Percentiles rank a stretch among this genome's conserved stretches.
phyloP scores from a whole-genome alignment of 2,329 filamentous ascomycete genomes.

The Bipolaris victoriae region DNA sequence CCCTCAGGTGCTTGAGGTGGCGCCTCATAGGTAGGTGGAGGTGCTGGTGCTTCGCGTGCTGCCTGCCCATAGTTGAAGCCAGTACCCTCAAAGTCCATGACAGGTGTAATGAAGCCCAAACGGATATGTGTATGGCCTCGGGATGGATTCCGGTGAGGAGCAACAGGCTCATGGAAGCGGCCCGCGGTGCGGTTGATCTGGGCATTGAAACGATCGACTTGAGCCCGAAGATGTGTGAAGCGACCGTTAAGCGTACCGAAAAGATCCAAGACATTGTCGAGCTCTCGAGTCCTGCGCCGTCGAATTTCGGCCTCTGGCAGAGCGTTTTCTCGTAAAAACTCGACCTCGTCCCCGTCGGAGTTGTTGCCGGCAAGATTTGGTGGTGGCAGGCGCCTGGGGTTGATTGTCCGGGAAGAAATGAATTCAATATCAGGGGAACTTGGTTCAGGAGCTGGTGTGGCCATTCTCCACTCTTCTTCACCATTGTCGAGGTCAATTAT shows the following conservation, averaged over 20 bases:
- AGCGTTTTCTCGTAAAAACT: constrained; percentile 35
- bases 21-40: constrained; percentile 63
- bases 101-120: constrained; percentile 33
- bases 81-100: constrained; percentile 50
- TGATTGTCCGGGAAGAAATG: constrained; percentile 41
- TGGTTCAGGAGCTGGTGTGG: constrained; percentile 32
- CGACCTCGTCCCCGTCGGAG: constrained; percentile 38
- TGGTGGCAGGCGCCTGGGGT: constrained; percentile 20
- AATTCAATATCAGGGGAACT: constrained; percentile 59
- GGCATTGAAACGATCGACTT: constrained; percentile 29
- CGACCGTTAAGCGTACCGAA: constrained; percentile 24
- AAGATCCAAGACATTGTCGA: constrained; percentile 29
- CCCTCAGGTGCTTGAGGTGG: constrained; percentile 72
- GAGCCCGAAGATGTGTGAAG: constrained; percentile 30
- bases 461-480: constrained; percentile 29
- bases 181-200: constrained; percentile 25
- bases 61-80: constrained; percentile 53
- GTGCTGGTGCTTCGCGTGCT: constrained; percentile 25
- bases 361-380: constrained; percentile 13
- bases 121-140: constrained; percentile 25
- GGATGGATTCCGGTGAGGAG: constrained; percentile 21
- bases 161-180: constrained; percentile 21
- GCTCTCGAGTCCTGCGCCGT: constrained; percentile 22
- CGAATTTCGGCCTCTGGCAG: constrained; percentile 30
- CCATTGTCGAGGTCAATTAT: constrained; percentile 51